phyloP scores from a whole-genome alignment of 495 filamentous ascomycete species.

The Aspergillus baeticus region DNA sequence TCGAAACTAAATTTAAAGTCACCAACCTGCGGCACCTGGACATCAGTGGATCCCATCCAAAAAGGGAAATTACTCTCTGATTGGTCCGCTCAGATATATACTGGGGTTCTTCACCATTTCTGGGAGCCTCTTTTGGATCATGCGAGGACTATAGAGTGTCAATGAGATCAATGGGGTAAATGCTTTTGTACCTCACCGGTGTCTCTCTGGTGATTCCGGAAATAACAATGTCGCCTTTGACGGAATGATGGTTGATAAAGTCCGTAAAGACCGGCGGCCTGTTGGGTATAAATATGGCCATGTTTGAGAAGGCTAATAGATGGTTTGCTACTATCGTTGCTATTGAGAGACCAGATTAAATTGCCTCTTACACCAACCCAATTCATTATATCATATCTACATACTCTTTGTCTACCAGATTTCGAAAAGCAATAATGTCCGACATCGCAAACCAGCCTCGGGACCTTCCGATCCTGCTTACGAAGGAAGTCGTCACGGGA shows the following conservation, averaged over 20 bases:
- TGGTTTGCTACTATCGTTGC: too few species aligned
- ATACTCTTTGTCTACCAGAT: not conserved
- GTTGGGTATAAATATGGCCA: not conserved
- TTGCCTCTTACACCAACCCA: too few species aligned
- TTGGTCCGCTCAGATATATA: not conserved
- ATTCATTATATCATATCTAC: too few species aligned
- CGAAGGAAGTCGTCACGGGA: not conserved
- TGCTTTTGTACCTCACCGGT: too few species aligned
- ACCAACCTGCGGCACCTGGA: too few species aligned
- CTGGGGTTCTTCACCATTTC: too few species aligned
- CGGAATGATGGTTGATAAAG: not conserved
- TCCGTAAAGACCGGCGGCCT: conserved; percentile 2
- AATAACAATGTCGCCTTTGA: not conserved
- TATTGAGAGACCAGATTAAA: too few species aligned
- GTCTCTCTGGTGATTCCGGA: not conserved
- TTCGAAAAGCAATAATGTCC: not conserved
- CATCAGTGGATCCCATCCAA: not conserved
- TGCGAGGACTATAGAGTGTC: too few species aligned
- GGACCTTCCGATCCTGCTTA: conserved; percentile 3
- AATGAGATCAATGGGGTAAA: too few species aligned
- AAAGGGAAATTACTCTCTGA: conserved; percentile 2
- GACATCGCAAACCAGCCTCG: not conserved
- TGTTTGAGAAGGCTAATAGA: too few species aligned
- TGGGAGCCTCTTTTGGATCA: too few species aligned
- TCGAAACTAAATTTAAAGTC: too few species aligned